Evolutionary conservation across 2,329 filamentous ascomycete species (phyloP).

Genomic region (Tolypocladium album): DNA sequence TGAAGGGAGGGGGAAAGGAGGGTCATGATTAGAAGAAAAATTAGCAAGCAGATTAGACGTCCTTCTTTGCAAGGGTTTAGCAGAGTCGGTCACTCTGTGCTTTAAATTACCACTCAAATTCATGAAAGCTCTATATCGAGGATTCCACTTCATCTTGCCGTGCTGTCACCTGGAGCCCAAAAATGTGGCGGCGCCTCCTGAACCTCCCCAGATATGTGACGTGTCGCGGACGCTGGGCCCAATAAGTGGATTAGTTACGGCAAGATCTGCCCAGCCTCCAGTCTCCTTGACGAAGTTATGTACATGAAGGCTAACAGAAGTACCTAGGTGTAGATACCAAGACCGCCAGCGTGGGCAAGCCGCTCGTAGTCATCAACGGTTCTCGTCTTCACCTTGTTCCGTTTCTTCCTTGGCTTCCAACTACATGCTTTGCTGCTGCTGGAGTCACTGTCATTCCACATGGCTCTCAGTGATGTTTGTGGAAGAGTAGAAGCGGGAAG

Average conservation of each 20-base stretch:
- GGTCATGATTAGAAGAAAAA: background rate
- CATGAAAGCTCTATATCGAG: background rate
- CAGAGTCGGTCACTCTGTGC: background rate
- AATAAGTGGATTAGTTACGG: background rate
- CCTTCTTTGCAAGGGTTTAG: background rate
- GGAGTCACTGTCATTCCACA: background rate
- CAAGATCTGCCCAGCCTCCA: background rate
- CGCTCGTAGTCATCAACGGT: background rate
- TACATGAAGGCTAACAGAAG: background rate
- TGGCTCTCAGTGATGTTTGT: background rate
- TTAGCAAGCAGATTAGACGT: conserved; percentile 1
- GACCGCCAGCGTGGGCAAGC: background rate
- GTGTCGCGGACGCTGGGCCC: background rate
- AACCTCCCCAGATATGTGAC: background rate
- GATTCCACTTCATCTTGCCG: background rate
- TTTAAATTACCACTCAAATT: background rate
- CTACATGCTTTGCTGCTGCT: background rate
- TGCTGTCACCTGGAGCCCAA: background rate
- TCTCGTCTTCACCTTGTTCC: background rate
- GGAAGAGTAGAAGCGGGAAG: background rate
- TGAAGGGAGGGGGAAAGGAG: background rate
- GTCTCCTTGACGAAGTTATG: background rate
- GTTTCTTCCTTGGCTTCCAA: background rate
- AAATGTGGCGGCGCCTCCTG: background rate
- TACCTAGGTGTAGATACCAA: background rate